Evolutionary conservation across 805 yeast species (phyloP).

Genomic region (Myxozyma lipomycoides): DNA sequence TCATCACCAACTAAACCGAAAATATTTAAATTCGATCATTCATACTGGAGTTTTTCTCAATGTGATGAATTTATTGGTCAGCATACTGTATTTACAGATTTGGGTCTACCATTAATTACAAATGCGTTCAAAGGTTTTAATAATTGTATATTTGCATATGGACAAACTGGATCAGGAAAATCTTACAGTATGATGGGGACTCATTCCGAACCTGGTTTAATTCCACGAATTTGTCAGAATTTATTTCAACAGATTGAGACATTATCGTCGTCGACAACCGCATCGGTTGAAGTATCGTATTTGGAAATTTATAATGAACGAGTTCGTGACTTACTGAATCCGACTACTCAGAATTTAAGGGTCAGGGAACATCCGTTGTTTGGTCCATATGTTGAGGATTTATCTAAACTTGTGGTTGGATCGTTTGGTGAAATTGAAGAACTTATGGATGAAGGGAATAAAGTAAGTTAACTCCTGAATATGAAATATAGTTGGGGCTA

Average conservation of each 20-base stretch:
- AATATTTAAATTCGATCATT: constrained; percentile 19
- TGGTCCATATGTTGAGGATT: constrained; percentile 70
- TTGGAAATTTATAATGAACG: constrained; percentile 76
- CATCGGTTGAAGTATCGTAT: constrained; percentile 49
- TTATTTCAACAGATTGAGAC: constrained; percentile 44
- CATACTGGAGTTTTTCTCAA: constrained; percentile 24
- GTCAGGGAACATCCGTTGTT: constrained; percentile 63
- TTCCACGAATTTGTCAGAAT: constrained; percentile 56
- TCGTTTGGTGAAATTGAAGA: constrained; percentile 48
- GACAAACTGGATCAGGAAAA: constrained; percentile 83
- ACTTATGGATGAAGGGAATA: constrained; percentile 50
- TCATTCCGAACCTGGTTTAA: constrained; percentile 53
- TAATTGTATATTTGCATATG: constrained; percentile 72
- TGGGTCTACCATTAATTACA: constrained; percentile 57
- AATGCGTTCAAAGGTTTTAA: constrained; percentile 68
- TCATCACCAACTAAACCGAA: background rate
- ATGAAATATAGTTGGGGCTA: background rate
- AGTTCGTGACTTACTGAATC: constrained; percentile 57
- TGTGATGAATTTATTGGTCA: constrained; percentile 44
- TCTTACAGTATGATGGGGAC: constrained; percentile 77
- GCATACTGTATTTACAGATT: constrained; percentile 45
- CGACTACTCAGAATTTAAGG: constrained; percentile 30
- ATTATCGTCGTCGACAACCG: constrained; percentile 32
- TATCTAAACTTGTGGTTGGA: constrained; percentile 50
- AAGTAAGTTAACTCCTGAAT: background rate